Base-by-base conservation (phyloP, 148 eudicot species). In the Chenopodium berlandieri region DNA sequence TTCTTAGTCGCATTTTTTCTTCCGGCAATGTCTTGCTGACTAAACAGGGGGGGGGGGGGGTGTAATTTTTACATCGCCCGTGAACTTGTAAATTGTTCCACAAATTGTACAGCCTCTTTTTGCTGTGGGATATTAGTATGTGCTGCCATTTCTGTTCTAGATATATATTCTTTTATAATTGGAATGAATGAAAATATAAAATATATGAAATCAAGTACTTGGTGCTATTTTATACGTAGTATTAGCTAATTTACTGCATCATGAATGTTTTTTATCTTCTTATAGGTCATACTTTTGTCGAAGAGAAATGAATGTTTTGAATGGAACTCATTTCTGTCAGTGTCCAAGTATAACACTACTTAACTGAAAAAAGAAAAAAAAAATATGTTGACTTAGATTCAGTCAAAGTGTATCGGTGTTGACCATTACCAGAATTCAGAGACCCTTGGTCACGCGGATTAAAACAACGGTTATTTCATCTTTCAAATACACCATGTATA, bases 31-130 rank as follows among this genome's bases (percentile, higher is more conserved):
- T 71, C 68, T 70, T 46, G 70, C 66, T 77, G 64, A 77, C 63
- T 16, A 16, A 64, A 63, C n/a, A n/a, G n/a, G n/a, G n/a, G n/a
- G 34, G 9, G 48, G 58, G 52, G 9, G 47, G 68, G 3, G 23
- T 16, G 30, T 17, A n/a, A 48, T 14, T 81, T 75, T 75, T 48
- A 27, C 19, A 1, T 1, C 19, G 32, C 9, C 27, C n/a, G 25
- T 81, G 60, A 66, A 47, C 79, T 65, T 81, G 79, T 74, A 65
- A 48, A 75, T 46, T 31, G 54, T 50, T 65, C 65, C 23, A 20
- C 14, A 50, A 48, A 80, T 47, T 81, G 78, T 64, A 60, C 48
- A 81, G 65, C 31, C 47, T 64, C 40, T 65, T 34, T 79, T 48
- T 4, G 20, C 54, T 3, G 7, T 47, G 52, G 54, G 12, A 62